Evolutionary conservation across 257 asterid genomes (phyloP), one percentile per base, ranked within the genome.

Genomic region (Linaria vulgaris): DNA sequence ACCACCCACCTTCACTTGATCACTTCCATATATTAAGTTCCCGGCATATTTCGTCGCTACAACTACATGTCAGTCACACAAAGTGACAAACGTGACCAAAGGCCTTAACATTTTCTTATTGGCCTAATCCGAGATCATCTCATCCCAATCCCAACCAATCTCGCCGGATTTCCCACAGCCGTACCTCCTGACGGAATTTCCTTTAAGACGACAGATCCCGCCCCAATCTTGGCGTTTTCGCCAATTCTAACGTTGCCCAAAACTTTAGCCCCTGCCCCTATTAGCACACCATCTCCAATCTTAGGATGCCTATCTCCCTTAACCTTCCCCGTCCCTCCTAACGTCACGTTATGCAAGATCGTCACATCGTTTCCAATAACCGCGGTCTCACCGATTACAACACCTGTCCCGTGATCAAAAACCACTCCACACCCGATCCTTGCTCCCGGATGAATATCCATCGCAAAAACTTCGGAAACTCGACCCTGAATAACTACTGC

Each of bases 331-430:
- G 95, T 88, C 2, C 96, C 97, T 0, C 97, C 97, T 59, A 91
- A 70, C 12, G 97, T 91, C 64, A 91, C 97, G 16, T 65, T 74
- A 67, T 91, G 97, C 70, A 85, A 72, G 63, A 85, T 79, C 24
- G 97, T 83, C 0, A 85, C 96, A 11, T 74, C 54, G 55, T 88
- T 59, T n/a, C 97, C 97, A 23, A 88, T 58, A 17, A 90, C 95
- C 19, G 97, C 87, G 12, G 96, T 91, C 73, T 88, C 96, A 1
- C 97, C 96, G 14, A 91, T 74, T 5, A 90, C 97, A 21, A 88
- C 79, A 16, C 97, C 97, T 0, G 95, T 88, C 20, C 85, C 96
- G 52, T 88, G 89, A 66, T 83, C 86, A 15, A 83, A 69, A 38
- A 83, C 59, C 0, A 83, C 14, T 22, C 86, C 83, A 3, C 55